Evolutionary conservation across 345 rosid species (phyloP).

Genomic region (Sapria himalayana): DNA sequence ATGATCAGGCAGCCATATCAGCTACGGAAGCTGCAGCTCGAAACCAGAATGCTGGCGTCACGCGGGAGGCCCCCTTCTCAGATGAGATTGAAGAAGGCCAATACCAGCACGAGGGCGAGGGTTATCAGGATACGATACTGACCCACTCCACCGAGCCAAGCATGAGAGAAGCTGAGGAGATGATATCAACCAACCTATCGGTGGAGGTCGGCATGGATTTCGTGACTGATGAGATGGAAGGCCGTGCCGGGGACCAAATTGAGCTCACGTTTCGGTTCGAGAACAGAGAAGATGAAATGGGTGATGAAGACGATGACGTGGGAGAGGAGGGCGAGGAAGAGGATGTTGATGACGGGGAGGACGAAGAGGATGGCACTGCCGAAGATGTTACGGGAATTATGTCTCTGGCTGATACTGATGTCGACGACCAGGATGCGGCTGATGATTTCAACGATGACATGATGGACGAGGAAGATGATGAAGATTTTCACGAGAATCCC

Average conservation of each 20-base stretch:
- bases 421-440: slow-evolving; percentile 71
- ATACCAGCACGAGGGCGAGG: slow-evolving; percentile 28
- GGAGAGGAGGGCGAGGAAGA: slow-evolving; percentile 90
- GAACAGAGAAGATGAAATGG: slow-evolving; percentile 71
- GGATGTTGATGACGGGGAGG: slow-evolving; percentile 77
- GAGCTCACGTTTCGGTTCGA: slow-evolving; percentile 70
- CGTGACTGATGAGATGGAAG: slow-evolving; percentile 67
- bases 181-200: slow-evolving; percentile 26
- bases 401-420: slow-evolving; percentile 89
- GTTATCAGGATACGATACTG: slow-evolving; percentile 23
- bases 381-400: slow-evolving; percentile 93
- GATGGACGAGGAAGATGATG: slow-evolving; percentile 95
- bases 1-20: slow-evolving; percentile 17
- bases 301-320: slow-evolving; percentile 87
- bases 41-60: slow-evolving; percentile 25
- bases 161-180: slow-evolving; percentile 55
- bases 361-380: slow-evolving; percentile 78
- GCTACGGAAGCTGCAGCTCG: slow-evolving; percentile 25
- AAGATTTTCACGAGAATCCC: slow-evolving; percentile 74
- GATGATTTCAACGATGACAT: slow-evolving; percentile 88
- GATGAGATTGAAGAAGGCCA: slow-evolving; percentile 28
- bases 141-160: slow-evolving; percentile 33
- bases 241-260: slow-evolving; percentile 38
- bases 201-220: slow-evolving; percentile 62
- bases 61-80: slow-evolving; percentile 23